A percentile compares a stretch with the other conserved stretches of the same genome.
phyloP scores from a whole-genome alignment of 108 stramenopile species.

The Hondaea fermentalgiana region DNA sequence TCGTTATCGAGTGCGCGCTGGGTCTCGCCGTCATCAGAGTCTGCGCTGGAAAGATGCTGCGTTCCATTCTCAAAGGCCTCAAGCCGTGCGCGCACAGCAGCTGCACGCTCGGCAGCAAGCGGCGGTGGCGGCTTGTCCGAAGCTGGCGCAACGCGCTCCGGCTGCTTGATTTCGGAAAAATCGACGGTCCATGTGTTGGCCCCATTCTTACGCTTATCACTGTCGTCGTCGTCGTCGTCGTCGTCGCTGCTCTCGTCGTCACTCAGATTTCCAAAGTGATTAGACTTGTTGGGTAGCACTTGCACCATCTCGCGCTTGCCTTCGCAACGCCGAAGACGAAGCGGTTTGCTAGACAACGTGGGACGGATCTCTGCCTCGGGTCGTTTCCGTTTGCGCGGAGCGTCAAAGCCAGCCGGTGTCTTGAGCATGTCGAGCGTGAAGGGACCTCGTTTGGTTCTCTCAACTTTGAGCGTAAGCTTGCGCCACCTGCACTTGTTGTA shows the following conservation, averaged over 20 bases:
- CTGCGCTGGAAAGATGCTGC: background rate
- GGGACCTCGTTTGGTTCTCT: background rate
- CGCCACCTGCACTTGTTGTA: conserved; percentile 15
- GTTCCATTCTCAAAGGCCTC: background rate
- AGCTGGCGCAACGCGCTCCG: background rate
- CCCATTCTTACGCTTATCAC: background rate
- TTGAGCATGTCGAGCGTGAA: background rate
- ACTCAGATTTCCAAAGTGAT: background rate
- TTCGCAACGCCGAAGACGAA: background rate
- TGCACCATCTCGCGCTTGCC: background rate
- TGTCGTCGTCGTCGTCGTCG: background rate
- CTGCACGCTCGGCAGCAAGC: background rate
- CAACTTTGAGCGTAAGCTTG: background rate
- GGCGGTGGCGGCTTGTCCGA: background rate
- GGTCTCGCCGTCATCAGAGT: background rate
- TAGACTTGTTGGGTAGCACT: background rate
- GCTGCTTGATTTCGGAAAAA: background rate
- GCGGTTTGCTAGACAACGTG: background rate
- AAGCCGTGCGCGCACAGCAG: background rate
- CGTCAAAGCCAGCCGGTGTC: background rate
- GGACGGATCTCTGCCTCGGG: background rate
- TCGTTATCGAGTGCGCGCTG: background rate
- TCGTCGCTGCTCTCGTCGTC: background rate
- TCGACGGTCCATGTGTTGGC: background rate
- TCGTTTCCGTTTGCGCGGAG: background rate